Percentiles rank a stretch among this genome's conserved stretches.
Conservation (phyloP, 2,329 filamentous ascomycete genomes). For the Aspergillus costaricaensis region DNA sequence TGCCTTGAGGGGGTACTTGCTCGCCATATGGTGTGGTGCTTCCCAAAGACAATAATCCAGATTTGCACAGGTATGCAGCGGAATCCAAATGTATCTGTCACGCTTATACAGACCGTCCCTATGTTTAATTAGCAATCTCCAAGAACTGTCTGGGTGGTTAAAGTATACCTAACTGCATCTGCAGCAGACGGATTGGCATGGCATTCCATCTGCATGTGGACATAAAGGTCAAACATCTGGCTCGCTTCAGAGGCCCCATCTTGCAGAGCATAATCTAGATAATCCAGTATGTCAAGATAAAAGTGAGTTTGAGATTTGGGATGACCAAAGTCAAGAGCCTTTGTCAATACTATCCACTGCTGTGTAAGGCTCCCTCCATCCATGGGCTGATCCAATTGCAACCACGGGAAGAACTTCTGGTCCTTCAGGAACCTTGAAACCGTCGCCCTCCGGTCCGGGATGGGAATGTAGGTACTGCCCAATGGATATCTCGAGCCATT, state of each 20-base stretch:
- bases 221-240: slow-evolving; percentile 13
- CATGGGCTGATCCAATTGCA: neutral
- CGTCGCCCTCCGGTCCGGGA: neutral
- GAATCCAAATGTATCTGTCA: neutral
- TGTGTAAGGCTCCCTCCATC: neutral
- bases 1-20: slow-evolving; percentile 3
- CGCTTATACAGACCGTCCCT: too few relatives aligned
- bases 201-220: neutral
- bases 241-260: neutral
- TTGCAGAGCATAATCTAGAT: neutral
- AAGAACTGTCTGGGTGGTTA: too few relatives aligned
- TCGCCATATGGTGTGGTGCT: neutral
- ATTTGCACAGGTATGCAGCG: neutral
- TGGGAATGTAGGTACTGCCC: slow-evolving; percentile 7
- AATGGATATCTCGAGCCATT: slow-evolving; percentile 3
- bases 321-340: slow-evolving; percentile 9
- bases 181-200: neutral
- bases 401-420: slow-evolving; percentile 13
- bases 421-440: slow-evolving; percentile 6
- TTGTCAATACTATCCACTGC: neutral
- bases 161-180: neutral
- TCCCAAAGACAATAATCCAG: slow-evolving; percentile 2
- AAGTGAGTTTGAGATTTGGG: slow-evolving; percentile 11
- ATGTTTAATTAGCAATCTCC: too few relatives aligned
- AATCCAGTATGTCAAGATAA: slow-evolving; percentile 4